These are phyloP conservation scores for Nitzschia sp. DNA, from an alignment of 108 stramenopile genomes.

Conservation along the genomic window DNA sequence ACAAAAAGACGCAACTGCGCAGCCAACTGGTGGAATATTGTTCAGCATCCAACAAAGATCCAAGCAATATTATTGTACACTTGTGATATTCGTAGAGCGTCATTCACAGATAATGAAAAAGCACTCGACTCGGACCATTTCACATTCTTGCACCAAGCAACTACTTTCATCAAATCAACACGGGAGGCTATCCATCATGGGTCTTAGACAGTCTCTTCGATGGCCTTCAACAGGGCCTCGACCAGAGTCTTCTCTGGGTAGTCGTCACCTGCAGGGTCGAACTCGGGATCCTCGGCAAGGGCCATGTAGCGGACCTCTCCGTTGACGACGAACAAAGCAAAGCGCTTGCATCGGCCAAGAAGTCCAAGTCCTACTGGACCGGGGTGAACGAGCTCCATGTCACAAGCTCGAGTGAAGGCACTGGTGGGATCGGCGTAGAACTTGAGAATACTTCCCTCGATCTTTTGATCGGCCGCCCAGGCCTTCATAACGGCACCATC, in stretches of 20 bases:
- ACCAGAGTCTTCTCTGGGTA: conserved; percentile 40
- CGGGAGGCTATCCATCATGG: background rate
- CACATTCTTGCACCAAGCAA: no score
- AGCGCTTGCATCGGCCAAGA: conserved; percentile 60
- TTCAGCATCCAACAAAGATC: no score
- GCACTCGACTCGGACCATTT: background rate
- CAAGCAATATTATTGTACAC: no score
- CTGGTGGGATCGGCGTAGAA: conserved; percentile 58
- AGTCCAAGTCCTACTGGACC: conserved; percentile 42
- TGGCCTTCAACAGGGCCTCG: conserved; percentile 33
- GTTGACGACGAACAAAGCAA: conserved; percentile 56
- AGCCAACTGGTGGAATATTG: no score
- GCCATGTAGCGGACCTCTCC: conserved; percentile 52
- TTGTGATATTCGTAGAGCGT: no score
- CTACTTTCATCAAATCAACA: background rate
- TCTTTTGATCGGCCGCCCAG: conserved; percentile 56
- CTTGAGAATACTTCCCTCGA: conserved; percentile 38
- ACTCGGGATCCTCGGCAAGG: conserved; percentile 46
- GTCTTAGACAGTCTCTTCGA: conserved; percentile 18
- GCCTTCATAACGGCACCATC: conserved; percentile 67
- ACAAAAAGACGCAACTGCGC: no score
- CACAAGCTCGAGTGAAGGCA: conserved; percentile 51
- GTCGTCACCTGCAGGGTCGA: conserved; percentile 69
- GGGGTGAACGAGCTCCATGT: conserved; percentile 55
- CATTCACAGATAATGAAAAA: no score